Percentiles rank a stretch among this genome's conserved stretches.
Conservation (phyloP, 352 stramenopile genomes). For the Globisporangium irregulare region DNA sequence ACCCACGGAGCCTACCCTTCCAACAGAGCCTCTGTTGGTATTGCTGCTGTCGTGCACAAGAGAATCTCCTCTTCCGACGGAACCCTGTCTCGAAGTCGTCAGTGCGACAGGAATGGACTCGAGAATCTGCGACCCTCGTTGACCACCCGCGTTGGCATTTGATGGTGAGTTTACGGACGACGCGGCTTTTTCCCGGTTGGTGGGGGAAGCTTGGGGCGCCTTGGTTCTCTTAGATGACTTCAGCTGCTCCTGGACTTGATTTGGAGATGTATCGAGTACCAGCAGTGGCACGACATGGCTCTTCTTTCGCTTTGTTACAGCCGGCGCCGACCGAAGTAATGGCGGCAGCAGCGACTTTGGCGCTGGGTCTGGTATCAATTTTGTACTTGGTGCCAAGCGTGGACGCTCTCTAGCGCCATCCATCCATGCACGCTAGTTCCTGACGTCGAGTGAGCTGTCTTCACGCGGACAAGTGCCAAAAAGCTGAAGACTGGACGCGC, state of each 20-base stretch:
- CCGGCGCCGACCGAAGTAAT: constrained; percentile 3
- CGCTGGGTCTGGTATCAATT: neutral
- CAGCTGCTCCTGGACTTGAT: neutral
- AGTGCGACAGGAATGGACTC: constrained; percentile 7
- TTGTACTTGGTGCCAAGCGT: neutral
- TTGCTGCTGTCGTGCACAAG: neutral
- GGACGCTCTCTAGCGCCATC: neutral
- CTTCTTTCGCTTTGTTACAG: constrained; percentile 8
- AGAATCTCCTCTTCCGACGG: neutral
- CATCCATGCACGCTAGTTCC: constrained; percentile 2
- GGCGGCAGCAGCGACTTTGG: neutral
- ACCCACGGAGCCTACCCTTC: neutral
- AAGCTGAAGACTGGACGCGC: neutral
- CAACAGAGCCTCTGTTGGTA: neutral
- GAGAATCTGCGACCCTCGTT: neutral
- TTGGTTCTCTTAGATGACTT: neutral
- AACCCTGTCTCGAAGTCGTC: neutral
- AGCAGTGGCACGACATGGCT: constrained; percentile 11
- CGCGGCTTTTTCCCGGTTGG: neutral
- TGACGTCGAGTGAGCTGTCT: neutral
- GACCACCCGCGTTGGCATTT: neutral
- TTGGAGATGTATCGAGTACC: neutral
- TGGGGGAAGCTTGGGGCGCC: neutral
- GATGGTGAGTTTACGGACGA: neutral
- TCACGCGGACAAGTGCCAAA: neutral